Base-by-base conservation (phyloP, 1,284 basidiomycete genomes). In the Pulveroboletus sp. region DNA sequence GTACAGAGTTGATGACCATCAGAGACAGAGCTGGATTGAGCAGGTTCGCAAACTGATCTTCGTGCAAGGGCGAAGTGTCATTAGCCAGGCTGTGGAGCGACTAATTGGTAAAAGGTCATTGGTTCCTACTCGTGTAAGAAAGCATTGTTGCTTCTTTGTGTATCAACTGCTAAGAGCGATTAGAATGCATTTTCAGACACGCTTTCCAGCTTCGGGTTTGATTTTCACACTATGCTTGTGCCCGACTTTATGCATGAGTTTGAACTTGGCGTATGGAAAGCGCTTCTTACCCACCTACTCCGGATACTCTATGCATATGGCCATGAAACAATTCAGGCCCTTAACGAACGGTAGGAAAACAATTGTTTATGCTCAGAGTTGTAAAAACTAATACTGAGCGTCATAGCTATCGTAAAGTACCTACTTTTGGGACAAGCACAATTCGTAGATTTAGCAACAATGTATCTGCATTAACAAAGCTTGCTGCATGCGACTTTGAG, bases 151-250 rank as follows among this genome's bases (percentile, higher is more conserved):
- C 21, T 16, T 17, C 10, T 29, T 44, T 21, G 21, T 21, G 21
- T 6, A 6, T 26, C 8, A 44, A 12, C 15, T 36, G 17, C 36
- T 15, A 12, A 36, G 10, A 2, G 17, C 6, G 24, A 26, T 1
- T 24, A 48, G 57, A 67, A 63, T 52, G 56, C 60, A 12, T 67
- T 67, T 40, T 65, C 61, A 0, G 24, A 41, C 19, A 45, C 36
- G 1, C 48, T 67, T 7, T 44, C 42, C 4, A 0, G 1, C 3
- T 53, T 57, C 4, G 43, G 48, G 3, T 55, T 66, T 3, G 40
- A 66, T 26, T 61, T 60, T 13, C 56, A 60, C 26, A 8, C 2
- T 17, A 44, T 44, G 43, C 43, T 44, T 6, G 10, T 44, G 17
- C 16, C 43, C 17, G 15, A 44, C 17, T 48, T 48, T 24, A 33